Conservation (phyloP, 1,284 basidiomycete species). For the Testicularia cyperi region DNA sequence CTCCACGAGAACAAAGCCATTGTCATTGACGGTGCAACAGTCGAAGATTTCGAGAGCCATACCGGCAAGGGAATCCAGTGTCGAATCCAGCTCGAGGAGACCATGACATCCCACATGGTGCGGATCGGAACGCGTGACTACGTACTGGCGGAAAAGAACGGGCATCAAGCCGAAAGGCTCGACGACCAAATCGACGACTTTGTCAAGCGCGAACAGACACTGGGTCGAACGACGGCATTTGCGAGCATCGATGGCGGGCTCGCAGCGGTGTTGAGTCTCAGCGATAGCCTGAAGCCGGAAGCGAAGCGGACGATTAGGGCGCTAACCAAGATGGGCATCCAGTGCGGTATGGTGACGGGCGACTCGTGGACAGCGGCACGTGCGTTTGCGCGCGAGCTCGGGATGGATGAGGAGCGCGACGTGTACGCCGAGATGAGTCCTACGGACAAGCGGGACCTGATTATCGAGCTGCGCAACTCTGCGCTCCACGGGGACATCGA, state of each 20-base stretch:
- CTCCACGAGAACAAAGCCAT: constrained; percentile 1
- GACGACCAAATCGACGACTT: constrained; percentile 11
- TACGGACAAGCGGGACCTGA: constrained; percentile 50
- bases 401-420: constrained; percentile 39
- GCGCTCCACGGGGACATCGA: constrained; percentile 15
- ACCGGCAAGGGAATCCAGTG: constrained; percentile 81
- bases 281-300: constrained; percentile 54
- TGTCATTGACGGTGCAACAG: constrained; percentile 62
- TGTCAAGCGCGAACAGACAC: constrained; percentile 31
- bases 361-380: constrained; percentile 48
- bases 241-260: constrained; percentile 48
- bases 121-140: constrained; percentile 47
- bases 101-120: constrained; percentile 38
- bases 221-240: constrained; percentile 51
- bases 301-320: constrained; percentile 42
- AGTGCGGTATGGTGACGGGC: constrained; percentile 55
- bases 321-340: constrained; percentile 49
- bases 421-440: constrained; percentile 56
- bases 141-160: constrained; percentile 10
- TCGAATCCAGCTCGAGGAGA: constrained; percentile 31
- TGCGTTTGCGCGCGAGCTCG: constrained; percentile 48
- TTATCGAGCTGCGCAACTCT: constrained; percentile 62
- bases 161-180: background rate
- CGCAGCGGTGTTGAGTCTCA: constrained; percentile 41
- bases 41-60: constrained; percentile 74